Base-by-base conservation (phyloP, 208 protist genomes). In the Acanthamoeba divionensis region DNA sequence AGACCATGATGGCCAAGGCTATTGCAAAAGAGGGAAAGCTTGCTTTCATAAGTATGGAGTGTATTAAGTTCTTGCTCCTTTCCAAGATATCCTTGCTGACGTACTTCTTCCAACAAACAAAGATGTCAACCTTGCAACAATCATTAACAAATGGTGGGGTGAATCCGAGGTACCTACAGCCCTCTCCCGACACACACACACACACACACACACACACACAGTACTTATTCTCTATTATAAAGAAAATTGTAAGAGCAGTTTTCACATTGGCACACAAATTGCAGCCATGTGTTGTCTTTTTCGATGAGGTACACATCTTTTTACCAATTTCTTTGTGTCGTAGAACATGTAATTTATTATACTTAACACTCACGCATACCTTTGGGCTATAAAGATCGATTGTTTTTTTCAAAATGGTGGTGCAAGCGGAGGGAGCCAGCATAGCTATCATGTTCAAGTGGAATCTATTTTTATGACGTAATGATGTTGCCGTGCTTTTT, bases 1-100 rank as follows among this genome's bases (percentile, higher is more conserved):
- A 83, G 50, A 83, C 73, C 7, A 83, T 83, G 73, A 63, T 83
- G 73, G 73, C 73, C 73, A 83, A 83, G 73, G 73, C 73, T 33
- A 83, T 83, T 8, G 73, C 73, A 26, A 83, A 83, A 63, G 73
- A 83, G 31, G 73, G 73, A 26, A 54, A 83, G 73, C 73, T 83
- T 12, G 50, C 73, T 2, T 83, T 83, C 31, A 83, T 83, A 26
- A 83, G 73, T 83, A 62, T 33, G 47, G 36, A 26, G 5, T 73
- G 41, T 3, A 82, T 82, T 5, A n/a, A 24, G n/a, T 82, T 82
- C 60, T 45, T 82, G 13, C 18, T 71, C 24, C 63, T 15, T 12
- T 29, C n/a, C n/a, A n/a, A n/a, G n/a, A n/a, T n/a, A n/a, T n/a
- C n/a, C n/a, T n/a, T n/a, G n/a, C n/a, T n/a, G n/a, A n/a, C n/a